Conservation (phyloP, 257 asterid species). For the Avicennia marina region DNA sequence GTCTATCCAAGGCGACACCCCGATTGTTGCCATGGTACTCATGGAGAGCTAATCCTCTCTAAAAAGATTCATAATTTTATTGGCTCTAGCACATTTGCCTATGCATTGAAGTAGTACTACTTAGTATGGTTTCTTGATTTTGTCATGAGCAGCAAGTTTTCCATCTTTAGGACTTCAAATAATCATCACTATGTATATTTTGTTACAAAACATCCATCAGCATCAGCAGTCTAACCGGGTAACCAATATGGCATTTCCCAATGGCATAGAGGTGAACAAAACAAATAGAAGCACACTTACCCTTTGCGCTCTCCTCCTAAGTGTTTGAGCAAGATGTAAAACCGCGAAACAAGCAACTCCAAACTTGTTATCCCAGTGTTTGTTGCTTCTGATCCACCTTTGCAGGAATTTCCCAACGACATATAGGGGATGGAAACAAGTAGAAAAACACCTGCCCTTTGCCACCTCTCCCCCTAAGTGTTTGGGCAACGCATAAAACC, state of each 20-base stretch:
- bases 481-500: conserved; percentile 4
- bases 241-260: not conserved
- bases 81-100: no score
- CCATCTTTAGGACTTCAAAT: no score
- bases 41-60: no score
- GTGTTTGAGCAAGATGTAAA: conserved; percentile 4
- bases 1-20: no score
- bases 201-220: no score
- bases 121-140: no score
- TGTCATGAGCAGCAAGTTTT: no score
- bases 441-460: conserved; percentile 12
- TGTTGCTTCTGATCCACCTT: not conserved
- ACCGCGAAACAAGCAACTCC: not conserved
- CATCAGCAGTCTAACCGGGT: not conserved
- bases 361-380: conserved; percentile 3
- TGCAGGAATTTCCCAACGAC: not conserved
- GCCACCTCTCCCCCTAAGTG: not conserved
- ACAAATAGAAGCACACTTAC: conserved; percentile 6
- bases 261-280: not conserved
- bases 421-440: not conserved
- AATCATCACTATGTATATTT: no score
- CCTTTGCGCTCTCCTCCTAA: conserved; percentile 2
- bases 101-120: no score
- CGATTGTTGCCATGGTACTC: no score
- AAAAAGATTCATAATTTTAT: no score